Percentiles rank a stretch among this genome's conserved stretches.
Evolutionary conservation across 1,139 yeast species (phyloP).

Genomic region (Meyerozyma elateridarum): DNA sequence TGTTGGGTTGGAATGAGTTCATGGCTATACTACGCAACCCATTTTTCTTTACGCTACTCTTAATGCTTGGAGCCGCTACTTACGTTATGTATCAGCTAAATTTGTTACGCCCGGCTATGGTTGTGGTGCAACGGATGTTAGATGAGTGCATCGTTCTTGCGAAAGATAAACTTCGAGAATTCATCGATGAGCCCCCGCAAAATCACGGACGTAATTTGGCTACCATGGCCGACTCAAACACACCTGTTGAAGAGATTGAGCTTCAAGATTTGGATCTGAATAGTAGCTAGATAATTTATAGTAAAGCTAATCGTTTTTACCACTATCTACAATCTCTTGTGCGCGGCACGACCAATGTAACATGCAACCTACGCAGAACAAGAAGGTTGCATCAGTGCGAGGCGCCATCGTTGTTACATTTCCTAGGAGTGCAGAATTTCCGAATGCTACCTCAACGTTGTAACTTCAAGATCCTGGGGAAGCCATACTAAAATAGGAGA

Average conservation of each 20-base stretch:
- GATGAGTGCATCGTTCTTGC: constrained; percentile 54
- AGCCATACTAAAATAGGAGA: constrained; percentile 1
- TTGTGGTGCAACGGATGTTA: constrained; percentile 52
- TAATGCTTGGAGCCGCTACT: constrained; percentile 54
- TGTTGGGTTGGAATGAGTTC: constrained; percentile 95
- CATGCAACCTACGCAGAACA: constrained; percentile 1
- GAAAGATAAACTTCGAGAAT: constrained; percentile 54
- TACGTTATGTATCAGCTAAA: constrained; percentile 69
- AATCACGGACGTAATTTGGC: constrained; percentile 22
- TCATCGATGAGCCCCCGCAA: constrained; percentile 34
- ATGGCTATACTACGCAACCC: constrained; percentile 87
- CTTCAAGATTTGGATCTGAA: too few relatives aligned
- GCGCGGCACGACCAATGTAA: constrained; percentile 3
- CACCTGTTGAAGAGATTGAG: constrained; percentile 5
- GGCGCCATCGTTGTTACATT: neutral
- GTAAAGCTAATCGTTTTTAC: too few relatives aligned
- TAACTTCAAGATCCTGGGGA: constrained; percentile 1
- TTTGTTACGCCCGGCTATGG: constrained; percentile 69
- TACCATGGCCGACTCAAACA: constrained; percentile 14
- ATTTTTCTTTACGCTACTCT: constrained; percentile 52
- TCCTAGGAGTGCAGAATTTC: too few relatives aligned
- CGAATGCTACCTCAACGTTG: constrained; percentile 4
- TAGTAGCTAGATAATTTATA: too few relatives aligned
- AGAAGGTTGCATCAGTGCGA: neutral
- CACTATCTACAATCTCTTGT: neutral